Evolutionary conservation across 352 stramenopile genomes (phyloP).

Genomic region (Phytophthora sp.): DNA sequence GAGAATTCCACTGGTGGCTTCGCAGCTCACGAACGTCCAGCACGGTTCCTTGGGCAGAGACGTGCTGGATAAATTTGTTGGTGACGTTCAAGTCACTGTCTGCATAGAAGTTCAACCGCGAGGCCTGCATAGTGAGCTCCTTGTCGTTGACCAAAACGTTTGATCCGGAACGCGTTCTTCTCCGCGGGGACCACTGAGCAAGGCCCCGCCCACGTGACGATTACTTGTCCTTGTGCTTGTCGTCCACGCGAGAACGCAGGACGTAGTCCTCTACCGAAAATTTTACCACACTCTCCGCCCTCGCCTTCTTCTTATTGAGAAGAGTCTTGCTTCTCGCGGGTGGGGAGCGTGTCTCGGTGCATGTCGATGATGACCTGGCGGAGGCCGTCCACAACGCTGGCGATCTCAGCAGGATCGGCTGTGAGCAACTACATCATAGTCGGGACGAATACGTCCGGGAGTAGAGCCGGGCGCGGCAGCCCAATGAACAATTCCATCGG

Average conservation of each 20-base stretch:
- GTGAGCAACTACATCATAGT: background rate
- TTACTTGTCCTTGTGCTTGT: constrained; percentile 13
- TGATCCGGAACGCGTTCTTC: background rate
- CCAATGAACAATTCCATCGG: constrained; percentile 32
- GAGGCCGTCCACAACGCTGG: too few species aligned
- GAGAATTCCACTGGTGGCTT: background rate
- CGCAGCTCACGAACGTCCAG: background rate
- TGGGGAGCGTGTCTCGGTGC: background rate
- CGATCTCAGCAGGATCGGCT: background rate
- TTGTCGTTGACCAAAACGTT: background rate
- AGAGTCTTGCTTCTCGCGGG: background rate
- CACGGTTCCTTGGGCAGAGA: constrained; percentile 5
- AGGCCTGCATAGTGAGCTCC: background rate
- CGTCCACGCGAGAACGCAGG: constrained; percentile 2
- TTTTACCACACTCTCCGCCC: constrained; percentile 3
- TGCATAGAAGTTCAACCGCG: constrained; percentile 4
- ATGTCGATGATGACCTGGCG: too few species aligned
- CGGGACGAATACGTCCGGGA: background rate
- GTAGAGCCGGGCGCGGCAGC: background rate
- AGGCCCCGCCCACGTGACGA: background rate
- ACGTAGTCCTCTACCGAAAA: constrained; percentile 15
- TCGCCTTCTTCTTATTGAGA: background rate
- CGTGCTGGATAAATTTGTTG: constrained; percentile 6
- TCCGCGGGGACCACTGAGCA: background rate
- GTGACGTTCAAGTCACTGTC: background rate